Percentiles rank a stretch among this genome's conserved stretches.
Conservation (phyloP, 257 asterid species). For the Osmanthus fragrans region DNA sequence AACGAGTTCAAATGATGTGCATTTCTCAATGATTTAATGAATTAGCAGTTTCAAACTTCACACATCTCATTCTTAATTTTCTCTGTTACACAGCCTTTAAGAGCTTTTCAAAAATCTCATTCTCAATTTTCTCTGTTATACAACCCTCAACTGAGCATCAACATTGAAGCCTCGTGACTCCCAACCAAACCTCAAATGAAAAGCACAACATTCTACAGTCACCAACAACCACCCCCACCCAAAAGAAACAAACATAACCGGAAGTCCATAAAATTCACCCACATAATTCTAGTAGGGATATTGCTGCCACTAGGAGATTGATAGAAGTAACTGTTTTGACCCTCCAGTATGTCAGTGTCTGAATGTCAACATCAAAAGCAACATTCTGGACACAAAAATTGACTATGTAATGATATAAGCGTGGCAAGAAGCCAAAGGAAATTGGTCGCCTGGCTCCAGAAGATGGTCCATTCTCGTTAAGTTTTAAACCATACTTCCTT, state of each 20-base stretch:
- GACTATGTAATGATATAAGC: neutral
- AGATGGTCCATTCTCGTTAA: neutral
- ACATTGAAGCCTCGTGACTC: neutral
- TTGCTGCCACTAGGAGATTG: neutral
- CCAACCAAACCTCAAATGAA: neutral
- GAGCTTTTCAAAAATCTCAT: neutral
- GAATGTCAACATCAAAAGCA: neutral
- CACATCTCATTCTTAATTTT: neutral
- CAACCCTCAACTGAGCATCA: neutral
- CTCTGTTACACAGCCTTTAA: neutral
- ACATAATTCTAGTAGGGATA: neutral
- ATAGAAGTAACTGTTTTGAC: neutral
- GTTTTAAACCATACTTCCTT: neutral
- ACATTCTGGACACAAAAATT: neutral
- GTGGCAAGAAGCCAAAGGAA: neutral
- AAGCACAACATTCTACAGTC: neutral
- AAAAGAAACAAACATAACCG: neutral
- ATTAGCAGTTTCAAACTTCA: neutral
- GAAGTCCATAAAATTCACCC: neutral
- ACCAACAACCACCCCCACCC: too few species aligned
- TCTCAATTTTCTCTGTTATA: neutral
- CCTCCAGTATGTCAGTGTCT: neutral
- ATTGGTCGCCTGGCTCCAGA: neutral
- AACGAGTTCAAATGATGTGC: neutral
- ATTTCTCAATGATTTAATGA: neutral